Evolutionary conservation across 2,329 filamentous ascomycete species (phyloP), one percentile per base, ranked within the genome.

Genomic region (Graphilbum ipis-grandicollis): DNA sequence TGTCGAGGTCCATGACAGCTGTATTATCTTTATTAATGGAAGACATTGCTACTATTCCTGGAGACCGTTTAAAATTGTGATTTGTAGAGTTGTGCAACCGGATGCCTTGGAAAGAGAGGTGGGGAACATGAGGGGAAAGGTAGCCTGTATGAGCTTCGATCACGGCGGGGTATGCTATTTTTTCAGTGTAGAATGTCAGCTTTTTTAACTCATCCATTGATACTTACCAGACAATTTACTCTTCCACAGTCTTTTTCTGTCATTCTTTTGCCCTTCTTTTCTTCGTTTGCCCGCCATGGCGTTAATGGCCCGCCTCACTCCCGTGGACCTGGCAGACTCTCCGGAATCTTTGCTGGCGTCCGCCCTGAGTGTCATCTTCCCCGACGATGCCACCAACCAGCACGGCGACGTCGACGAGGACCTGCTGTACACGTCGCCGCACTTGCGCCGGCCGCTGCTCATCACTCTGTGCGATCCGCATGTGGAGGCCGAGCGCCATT

Each of bases 331-430:
- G 19, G 43, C 42, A 39, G 50, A 49, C 33, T 58, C 55, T 37
- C 63, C 72, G 0, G 72, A 78, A 53, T 73, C 79, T 52, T 66
- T 68, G 45, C 65, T 82, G 47, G 57, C 59, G 25, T 60, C 62
- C 2, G 62, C 71, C 1, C 64, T 79, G 1, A 70, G 67, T 43
- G 62, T 73, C 43, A 68, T 81, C 51, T 80, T 80, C 56, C 66
- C 72, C 4, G 74, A 80, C 52, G 76, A 82, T 54, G 59, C 74
- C 37, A 65, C 63, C 40, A 75, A 71, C 55, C 65, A 69, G 51
- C 76, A 82, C 53, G 76, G 77, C 52, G 72, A 78, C 47, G 56
- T 65, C 2, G 58, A 67, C 34, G 64, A 71, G 42, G 56, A 59
- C 15, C 63, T 82, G 25, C 47, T 72, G 22, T 82, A 81, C 55